A percentile compares a stretch with the other conserved stretches of the same genome.
phyloP scores from a whole-genome alignment of 2,329 filamentous ascomycete genomes.

The Pseudogymnoascus sp. region DNA sequence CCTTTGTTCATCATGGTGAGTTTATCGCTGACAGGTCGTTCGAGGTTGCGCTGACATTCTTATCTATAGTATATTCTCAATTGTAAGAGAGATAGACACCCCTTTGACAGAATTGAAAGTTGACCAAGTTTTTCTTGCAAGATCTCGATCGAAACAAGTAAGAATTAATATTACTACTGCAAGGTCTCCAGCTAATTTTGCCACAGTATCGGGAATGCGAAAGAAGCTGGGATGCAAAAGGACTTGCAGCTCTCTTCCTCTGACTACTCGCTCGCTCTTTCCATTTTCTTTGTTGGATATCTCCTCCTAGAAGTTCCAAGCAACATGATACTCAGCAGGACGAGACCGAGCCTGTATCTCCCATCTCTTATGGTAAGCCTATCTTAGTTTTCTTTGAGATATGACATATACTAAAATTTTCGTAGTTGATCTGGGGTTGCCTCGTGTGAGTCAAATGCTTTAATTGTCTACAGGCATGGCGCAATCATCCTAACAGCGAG shows the following conservation, averaged over 20 bases:
- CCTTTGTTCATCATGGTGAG: slow-evolving; percentile 14
- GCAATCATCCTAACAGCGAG: slow-evolving; percentile 27
- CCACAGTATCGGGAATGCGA: slow-evolving; percentile 6
- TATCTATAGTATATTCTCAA: slow-evolving; percentile 8
- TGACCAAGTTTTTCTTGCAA: neutral
- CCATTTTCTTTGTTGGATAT: slow-evolving; percentile 41
- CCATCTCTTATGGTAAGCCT: slow-evolving; percentile 40
- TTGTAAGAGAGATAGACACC: neutral
- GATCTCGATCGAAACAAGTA: slow-evolving; percentile 11
- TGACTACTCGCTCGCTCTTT: slow-evolving; percentile 9
- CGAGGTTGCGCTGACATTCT: neutral
- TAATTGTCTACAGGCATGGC: neutral
- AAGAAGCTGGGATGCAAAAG: slow-evolving; percentile 1
- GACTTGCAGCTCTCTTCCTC: neutral
- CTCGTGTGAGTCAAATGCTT: neutral
- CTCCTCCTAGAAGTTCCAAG: slow-evolving; percentile 36
- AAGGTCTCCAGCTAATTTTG: neutral
- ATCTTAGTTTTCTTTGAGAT: slow-evolving; percentile 12
- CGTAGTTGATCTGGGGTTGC: neutral
- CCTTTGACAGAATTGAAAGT: neutral
- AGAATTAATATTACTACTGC: neutral
- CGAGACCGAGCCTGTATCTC: slow-evolving; percentile 30
- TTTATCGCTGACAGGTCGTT: neutral
- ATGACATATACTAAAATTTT: neutral
- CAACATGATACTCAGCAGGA: slow-evolving; percentile 7